Evolutionary conservation across 768 basidiomycete species (phyloP), one percentile per base, ranked within the genome.

Genomic region (Daedaleopsis nitida): DNA sequence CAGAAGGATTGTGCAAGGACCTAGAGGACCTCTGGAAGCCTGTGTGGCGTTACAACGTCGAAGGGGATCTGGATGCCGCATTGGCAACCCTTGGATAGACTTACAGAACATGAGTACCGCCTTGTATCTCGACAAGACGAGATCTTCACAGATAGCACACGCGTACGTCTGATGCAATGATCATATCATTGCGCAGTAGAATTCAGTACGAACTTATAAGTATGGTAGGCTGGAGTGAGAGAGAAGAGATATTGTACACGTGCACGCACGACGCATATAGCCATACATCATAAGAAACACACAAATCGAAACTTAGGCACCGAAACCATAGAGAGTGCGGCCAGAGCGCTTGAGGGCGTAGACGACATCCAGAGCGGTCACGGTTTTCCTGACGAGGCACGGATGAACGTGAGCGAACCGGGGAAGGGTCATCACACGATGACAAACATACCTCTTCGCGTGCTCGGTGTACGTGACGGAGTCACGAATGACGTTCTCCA

Each of bases 341-440:
- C 83, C 83, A 55, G 82, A 83, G 59, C 83, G 74, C 78, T 85
- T 84, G 69, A 84, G 78, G 21, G 83, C 83, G 73, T 85, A 84
- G 64, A 85, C 83, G 64, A 85, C 83, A 68, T 85, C 83, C 70
- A 85, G 81, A 19, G 83, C 82, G 16, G 83, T 85, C 64, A 84
- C 82, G 50, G 80, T 81, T 73, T 78, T 78, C 62, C 75, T 75
- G 56, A 43, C 32, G 42, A 23, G n/a, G 39, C n/a, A 21, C 47
- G 21, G 19, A 24, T 14, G 47, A 32, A 10, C 38, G 16, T 11
- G 32, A 19, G 39, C 32, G n/a, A 37, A 27, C 5, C 17, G 23
- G 14, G 23, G 23, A 50, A 54, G 3, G n/a, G n/a, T 32, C 45
- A 34, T 1, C 65, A 35, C 4, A n/a, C 19, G n/a, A 19, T 6